These are phyloP conservation scores for Mucor lusitanicus DNA, from an alignment of 371 early-diverging fungal genomes.

Conservation along the genomic window DNA sequence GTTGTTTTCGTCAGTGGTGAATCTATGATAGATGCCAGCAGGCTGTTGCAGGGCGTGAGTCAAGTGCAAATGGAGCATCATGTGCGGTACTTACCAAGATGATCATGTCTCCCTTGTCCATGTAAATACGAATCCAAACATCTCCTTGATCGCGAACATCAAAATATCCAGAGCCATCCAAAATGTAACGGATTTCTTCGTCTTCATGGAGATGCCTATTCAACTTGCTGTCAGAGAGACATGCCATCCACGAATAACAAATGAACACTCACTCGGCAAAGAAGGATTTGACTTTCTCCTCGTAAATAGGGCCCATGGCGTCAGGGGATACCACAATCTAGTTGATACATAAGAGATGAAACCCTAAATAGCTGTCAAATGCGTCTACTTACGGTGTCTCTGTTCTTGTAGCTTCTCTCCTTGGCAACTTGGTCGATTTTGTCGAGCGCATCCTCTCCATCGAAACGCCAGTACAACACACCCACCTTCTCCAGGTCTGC, in stretches of 20 bases:
- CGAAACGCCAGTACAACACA: constrained; percentile 74
- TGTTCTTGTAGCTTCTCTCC: constrained; percentile 85
- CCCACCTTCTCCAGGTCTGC: constrained; percentile 69
- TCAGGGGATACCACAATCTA: constrained; percentile 71
- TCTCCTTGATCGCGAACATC: constrained; percentile 80
- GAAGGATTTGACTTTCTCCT: constrained; percentile 90
- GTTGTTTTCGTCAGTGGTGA: constrained; percentile 84
- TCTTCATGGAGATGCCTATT: constrained; percentile 91
- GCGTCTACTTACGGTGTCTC: constrained; percentile 71
- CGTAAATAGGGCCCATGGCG: constrained; percentile 77
- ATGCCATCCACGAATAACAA: not conserved
- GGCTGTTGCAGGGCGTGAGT: constrained; percentile 54
- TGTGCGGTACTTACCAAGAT: constrained; percentile 64
- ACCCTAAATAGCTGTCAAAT: not conserved
- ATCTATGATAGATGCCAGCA: constrained; percentile 95
- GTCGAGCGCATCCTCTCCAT: constrained; percentile 57
- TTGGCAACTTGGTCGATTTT: constrained; percentile 69
- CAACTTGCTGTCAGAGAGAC: not conserved
- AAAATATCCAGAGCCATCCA: constrained; percentile 92
- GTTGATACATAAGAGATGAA: not conserved
- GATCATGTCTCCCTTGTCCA: constrained; percentile 82
- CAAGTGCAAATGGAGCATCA: not conserved
- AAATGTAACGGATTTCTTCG: constrained; percentile 93
- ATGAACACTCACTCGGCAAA: constrained; percentile 75
- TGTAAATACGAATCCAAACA: constrained; percentile 88